Evolutionary conservation across 2,329 filamentous ascomycete genomes (phyloP), one percentile per base, ranked within the genome.

Genomic region (Neophaeococcomyces aloes): DNA sequence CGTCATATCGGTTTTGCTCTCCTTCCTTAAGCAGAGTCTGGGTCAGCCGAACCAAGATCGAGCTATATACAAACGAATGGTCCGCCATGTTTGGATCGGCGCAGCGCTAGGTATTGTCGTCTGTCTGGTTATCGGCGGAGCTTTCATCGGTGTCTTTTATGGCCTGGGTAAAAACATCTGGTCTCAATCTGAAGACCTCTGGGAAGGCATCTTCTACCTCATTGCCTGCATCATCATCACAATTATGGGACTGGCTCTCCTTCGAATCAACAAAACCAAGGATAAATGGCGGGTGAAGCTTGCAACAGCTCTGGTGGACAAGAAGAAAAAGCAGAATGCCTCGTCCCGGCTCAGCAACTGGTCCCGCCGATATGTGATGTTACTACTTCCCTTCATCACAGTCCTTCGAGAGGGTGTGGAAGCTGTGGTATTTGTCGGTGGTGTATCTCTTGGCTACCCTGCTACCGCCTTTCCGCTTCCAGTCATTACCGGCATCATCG

Each of bases 231-330:
- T 91, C 52, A 86, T 94, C 65, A 91, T 94, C 64, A 83, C 83
- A 29, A 54, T 86, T 48, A 81, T 93, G 68, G 86, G 86, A 21
- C 81, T 79, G 25, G 85, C 83, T 3, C 75, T 94, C 23, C 75
- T 94, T 6, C 80, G 86, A 19, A 74, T 94, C 44, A 82, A 79
- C 48, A 91, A 89, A 63, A 75, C 91, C 61, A 83, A 87, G 60
- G 79, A 83, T 49, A 91, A 91, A 64, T 94, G 86, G 87, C 76
- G 79, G n/a, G 67, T 81, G 55, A 91, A 91, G 74, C 76, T 94
- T 18, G 76, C 80, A 14, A 76, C 75, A 55, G 77, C 83, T 2
- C 64, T 91, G 23, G 77, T 83, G 52, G 59, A 71, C 8, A 67
- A 72, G 13, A 77, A 83, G 52, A 59, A 71, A 8, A 67, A 72